phyloP scores from a whole-genome alignment of 2,329 filamentous ascomycete genomes.

The Penicillium glabrum region DNA sequence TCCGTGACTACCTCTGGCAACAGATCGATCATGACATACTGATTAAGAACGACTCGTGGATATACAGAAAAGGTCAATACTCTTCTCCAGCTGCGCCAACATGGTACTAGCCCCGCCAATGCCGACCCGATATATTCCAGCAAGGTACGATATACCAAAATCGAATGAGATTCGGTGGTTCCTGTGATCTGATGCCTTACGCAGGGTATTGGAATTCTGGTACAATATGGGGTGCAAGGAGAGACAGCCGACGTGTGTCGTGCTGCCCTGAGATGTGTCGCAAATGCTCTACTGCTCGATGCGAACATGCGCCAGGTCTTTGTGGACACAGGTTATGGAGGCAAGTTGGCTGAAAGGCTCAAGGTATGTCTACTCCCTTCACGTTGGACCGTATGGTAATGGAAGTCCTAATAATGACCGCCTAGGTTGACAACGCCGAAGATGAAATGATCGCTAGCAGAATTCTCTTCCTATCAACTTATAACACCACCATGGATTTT shows the following conservation, averaged over 20 bases:
- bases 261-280: slow-evolving; percentile 77
- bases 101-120: slow-evolving; percentile 69
- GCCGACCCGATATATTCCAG: slow-evolving; percentile 83
- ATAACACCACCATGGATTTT: slow-evolving; percentile 69
- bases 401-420: not conserved
- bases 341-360: slow-evolving; percentile 68
- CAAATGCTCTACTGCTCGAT: slow-evolving; percentile 76
- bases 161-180: not conserved
- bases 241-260: slow-evolving; percentile 63
- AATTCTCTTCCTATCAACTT: slow-evolving; percentile 77
- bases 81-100: slow-evolving; percentile 69
- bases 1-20: not conserved
- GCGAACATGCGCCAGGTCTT: slow-evolving; percentile 69
- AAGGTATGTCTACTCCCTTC: slow-evolving; percentile 44
- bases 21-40: not conserved
- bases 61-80: slow-evolving; percentile 38
- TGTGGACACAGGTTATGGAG: slow-evolving; percentile 67
- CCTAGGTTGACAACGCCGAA: slow-evolving; percentile 67
- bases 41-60: not conserved
- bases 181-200: slow-evolving; percentile 7
- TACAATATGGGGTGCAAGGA: slow-evolving; percentile 70
- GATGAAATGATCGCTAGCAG: slow-evolving; percentile 84
- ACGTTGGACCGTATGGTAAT: not conserved
- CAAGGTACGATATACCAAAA: slow-evolving; percentile 53
- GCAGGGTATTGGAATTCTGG: slow-evolving; percentile 73